Conservation (phyloP, 2,329 filamentous ascomycete genomes). For the Beauveria pseudobassiana region DNA sequence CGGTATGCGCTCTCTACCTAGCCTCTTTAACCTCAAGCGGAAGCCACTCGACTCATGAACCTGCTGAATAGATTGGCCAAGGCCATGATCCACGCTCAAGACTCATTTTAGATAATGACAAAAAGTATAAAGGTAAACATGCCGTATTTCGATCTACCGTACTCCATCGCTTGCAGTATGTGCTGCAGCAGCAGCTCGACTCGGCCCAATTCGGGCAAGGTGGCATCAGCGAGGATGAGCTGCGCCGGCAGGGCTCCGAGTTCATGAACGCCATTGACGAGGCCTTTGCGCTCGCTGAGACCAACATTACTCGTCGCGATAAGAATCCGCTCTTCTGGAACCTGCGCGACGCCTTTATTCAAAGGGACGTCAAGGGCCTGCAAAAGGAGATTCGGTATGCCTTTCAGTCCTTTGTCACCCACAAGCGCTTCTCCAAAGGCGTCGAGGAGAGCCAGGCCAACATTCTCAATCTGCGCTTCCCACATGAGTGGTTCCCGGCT, state of each 20-base stretch:
- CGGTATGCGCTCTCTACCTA: slow-evolving; percentile 17
- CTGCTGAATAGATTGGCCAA: slow-evolving; percentile 20
- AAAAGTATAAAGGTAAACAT: slow-evolving; percentile 22
- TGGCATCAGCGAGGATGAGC: slow-evolving; percentile 28
- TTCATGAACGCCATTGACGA: slow-evolving; percentile 39
- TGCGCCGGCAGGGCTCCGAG: slow-evolving; percentile 35
- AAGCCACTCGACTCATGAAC: not conserved
- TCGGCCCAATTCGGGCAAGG: slow-evolving; percentile 18
- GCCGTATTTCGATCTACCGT: slow-evolving; percentile 27
- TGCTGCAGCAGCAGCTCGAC: slow-evolving; percentile 24
- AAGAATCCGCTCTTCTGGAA: slow-evolving; percentile 50
- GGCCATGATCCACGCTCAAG: slow-evolving; percentile 28
- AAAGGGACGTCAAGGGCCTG: slow-evolving; percentile 43
- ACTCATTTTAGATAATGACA: slow-evolving; percentile 19
- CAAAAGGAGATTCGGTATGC: slow-evolving; percentile 54
- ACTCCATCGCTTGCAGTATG: slow-evolving; percentile 27
- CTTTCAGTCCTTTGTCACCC: slow-evolving; percentile 60
- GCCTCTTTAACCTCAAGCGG: not conserved
- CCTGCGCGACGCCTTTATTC: slow-evolving; percentile 53
- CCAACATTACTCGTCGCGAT: slow-evolving; percentile 28
- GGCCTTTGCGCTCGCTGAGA: slow-evolving; percentile 36
- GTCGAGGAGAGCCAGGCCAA: slow-evolving; percentile 52
- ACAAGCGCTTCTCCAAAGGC: slow-evolving; percentile 46
- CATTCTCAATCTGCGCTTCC: slow-evolving; percentile 78
- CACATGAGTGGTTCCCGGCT: slow-evolving; percentile 84